Base-by-base conservation (phyloP, 1,284 basidiomycete species). In the Austroboletus olivaceoglutinosus region DNA sequence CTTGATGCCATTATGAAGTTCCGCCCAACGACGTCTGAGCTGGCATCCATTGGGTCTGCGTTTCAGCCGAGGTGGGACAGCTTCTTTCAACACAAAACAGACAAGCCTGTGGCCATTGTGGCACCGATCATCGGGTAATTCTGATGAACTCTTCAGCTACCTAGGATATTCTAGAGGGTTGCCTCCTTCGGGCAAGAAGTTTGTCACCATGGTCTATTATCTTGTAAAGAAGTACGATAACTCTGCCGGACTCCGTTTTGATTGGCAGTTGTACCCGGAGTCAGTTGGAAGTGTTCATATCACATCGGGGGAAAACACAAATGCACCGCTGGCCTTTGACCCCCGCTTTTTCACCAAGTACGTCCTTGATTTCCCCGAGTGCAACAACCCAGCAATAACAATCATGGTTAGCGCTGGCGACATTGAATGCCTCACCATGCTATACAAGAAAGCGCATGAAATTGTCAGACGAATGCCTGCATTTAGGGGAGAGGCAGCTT, bases 401-500 rank as follows among this genome's bases (percentile, higher is more conserved):
- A 23, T 4, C 19, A 36, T 37, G 18, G 19, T 34, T 21, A 39
- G 38, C 13, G 38, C 38, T 23, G 38, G 38, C 13, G 30, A 43
- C 23, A 25, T 45, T n/a, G 25, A 23, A 21, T 48, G 33, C 9
- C 34, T 48, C 7, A 37, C 9, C 16, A 29, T 19, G 9, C 0
- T 48, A 16, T 63, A 82, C 51, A 45, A 53, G 19, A 42, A 66
- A 74, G 47, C 83, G 77, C 76, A 68, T 54, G 0, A 48, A 31
- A 33, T 47, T 84, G 76, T 65, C 69, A 42, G 23, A 13, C 40
- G 40, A 11, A 27, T 42, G 40, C 23, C 40, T 19, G n/a, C 27
- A 11, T 42, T 74, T 63, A 72, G 77, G 13, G 83, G 83, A 7
- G 83, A 84, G 55, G 61, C 71, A 5, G 48, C 60, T 1, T 50